Base-by-base conservation (phyloP, 495 filamentous ascomycete genomes). In the Penicillium herquei region DNA sequence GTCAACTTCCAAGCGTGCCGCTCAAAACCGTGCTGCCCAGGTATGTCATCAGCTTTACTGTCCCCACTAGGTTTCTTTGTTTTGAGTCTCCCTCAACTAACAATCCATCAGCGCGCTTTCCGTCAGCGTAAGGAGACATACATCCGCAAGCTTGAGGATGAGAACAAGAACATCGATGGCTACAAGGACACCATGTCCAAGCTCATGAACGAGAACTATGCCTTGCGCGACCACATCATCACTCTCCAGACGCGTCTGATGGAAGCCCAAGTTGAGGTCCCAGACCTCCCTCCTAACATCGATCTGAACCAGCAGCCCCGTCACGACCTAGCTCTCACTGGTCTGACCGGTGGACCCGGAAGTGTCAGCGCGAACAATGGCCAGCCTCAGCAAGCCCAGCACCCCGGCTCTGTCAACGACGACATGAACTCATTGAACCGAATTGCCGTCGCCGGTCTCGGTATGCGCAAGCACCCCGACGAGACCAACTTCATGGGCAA, bases 51-150 rank as follows among this genome's bases (percentile, higher is more conserved):
- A 26, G 2, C 4, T 26, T 26, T 26, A 4, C 21, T 26, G 21
- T 26, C 21, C 21, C 1, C 21, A 26, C 55, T 32, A 14, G 41
- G 33, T 31, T 33, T 18, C n/a, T 47, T 13, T 26, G 31, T 16
- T 3, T n/a, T 39, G 10, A 11, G 3, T 37, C 11, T 16, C 12
- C 39, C 55, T n/a, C 61, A 14, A 45, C 32, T 18, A 44, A 34
- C 13, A 32, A 49, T 44, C 57, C 17, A 13, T 5, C 65, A 98
- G 94, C 86, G 94, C 61, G 94, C 94, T 17, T 98, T 98, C 73
- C 90, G 94, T 21, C 92, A 97, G 78, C 89, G 94, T 50, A 98
- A 98, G 72, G 94, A 98, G 74, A 89, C 86, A 33, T 96, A 98
- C 69, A 98, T 98, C 70, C 96, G 96, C 77, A 92, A 92, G 67